Percentiles rank a stretch among this genome's conserved stretches.
phyloP scores from a whole-genome alignment of 495 filamentous ascomycete genomes.

The Talaromyces adpressus region DNA sequence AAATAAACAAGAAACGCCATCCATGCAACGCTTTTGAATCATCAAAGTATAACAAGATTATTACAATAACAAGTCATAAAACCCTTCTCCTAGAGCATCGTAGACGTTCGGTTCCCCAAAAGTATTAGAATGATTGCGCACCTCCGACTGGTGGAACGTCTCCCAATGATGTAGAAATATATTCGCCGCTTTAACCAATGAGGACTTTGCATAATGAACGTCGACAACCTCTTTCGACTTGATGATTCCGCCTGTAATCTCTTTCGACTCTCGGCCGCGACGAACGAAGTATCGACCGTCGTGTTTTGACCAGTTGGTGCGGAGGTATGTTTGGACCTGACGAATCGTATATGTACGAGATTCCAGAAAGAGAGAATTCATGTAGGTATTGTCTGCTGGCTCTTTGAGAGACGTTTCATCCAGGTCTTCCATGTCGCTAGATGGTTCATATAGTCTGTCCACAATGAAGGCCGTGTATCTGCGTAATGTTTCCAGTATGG shows the following conservation, averaged over 20 bases:
- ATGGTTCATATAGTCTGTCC: constrained; percentile 13
- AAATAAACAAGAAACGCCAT: background rate
- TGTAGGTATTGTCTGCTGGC: background rate
- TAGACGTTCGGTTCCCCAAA: background rate
- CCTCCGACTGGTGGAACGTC: constrained; percentile 11
- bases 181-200: constrained; percentile 16
- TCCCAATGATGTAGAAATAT: constrained; percentile 15
- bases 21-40: background rate
- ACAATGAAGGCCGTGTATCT: constrained; percentile 25
- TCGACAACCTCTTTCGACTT: constrained; percentile 12
- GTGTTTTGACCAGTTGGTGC: constrained; percentile 31
- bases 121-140: background rate
- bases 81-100: background rate
- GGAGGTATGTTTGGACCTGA: constrained; percentile 31
- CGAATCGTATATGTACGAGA: constrained; percentile 22
- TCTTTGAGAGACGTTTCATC: background rate
- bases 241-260: constrained; percentile 19
- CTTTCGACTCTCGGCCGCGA: constrained; percentile 27
- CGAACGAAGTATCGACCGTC: constrained; percentile 33
- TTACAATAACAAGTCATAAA: background rate
- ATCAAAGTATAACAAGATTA: background rate
- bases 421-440: background rate
- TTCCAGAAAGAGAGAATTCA: constrained; percentile 18
- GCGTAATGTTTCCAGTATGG: constrained; percentile 25
- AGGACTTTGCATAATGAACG: constrained; percentile 16